Base-by-base conservation (phyloP, 2,329 filamentous ascomycete genomes). In the Pezicula neosporulosa region DNA sequence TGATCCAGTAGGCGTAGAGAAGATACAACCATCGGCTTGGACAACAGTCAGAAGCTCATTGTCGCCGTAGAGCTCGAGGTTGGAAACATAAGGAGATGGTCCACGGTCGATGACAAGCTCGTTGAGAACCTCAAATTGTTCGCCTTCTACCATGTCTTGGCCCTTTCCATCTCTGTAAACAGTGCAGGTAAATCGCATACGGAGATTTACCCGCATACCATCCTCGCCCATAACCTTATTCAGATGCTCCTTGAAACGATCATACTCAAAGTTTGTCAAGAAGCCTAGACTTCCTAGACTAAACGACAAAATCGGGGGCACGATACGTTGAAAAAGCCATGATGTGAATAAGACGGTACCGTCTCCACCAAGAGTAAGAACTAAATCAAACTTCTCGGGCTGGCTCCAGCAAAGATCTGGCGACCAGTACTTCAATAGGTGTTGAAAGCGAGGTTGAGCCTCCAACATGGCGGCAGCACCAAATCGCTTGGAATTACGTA, bases 161-260 rank as follows among this genome's bases (percentile, higher is more conserved):
- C 78, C 80, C 2, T 74, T 68, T 28, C 80, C 83, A 59, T 86
- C 80, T 42, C 93, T 87, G 74, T 93, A 97, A 8, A 99, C 92
- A 0, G 94, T 97, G 73, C 93, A 97, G 15, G 94, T 99, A 70
- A 99, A 99, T 56, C 94, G 89, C 94, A 99, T 99, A 60, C 94
- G 90, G 60, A 99, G 77, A 66, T 96, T 97, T 54, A 97, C 93
- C 49, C 93, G 87, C 93, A 99, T 97, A 50, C 94, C 94, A 2
- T 88, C 83, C 51, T 95, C 90, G 54, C 91, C 91, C 91, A 99
- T 96, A 60, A 97, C 82, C 49, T 85, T 86, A 70, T 90, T 87
- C 33, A 99, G 80, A 64, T 96, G 89, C 53, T 88, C 78, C 70
- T 90, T 91, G 76, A 96, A 97, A 61, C 86, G 81, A 55, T 90